Base-by-base conservation (phyloP, 1,139 yeast species). In the Diutina sp. region DNA sequence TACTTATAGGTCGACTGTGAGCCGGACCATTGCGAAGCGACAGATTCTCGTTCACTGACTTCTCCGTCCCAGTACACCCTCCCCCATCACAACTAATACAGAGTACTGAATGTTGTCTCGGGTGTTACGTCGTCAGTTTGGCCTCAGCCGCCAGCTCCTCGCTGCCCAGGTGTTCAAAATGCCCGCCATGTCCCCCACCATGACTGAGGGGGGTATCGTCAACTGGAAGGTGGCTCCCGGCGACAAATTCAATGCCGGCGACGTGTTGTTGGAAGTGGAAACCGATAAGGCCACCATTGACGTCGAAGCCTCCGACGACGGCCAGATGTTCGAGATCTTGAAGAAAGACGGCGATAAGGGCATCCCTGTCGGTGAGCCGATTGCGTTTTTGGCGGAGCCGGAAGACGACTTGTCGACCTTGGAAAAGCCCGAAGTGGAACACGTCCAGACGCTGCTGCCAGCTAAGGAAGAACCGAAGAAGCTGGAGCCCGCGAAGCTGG, bases 131-230 rank as follows among this genome's bases (percentile, higher is more conserved):
- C 53, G 53, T 16, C 41, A 50, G 14, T 32, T 50, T 6, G 16
- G n/a, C 53, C 14, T 14, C 16, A 16, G 29, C 28, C 21, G 25
- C 4, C 41, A 44, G 6, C 58, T 57, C 11, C 35, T 38, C 55
- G 56, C 58, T n/a, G 63, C 62, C 16, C 62, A 46, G 46, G 74
- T 84, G 57, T 89, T 87, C 71, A 83, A 77, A 57, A 93, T 93
- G 98, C 99, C 99, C 4, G 97, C 99, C 32, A 89, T 93, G 97
- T 90, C 97, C 7, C 99, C 99, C 48, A 93, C 99, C 25, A 93
- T 93, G 99, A 90, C 93, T 35, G 90, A 85, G 67, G 99, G 99
- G 54, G 97, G 97, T n/a, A 81, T 93, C 63, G 90, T 90, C n/a
- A 78, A 83, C 57, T 93, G 99, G 99, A 89, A 90, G 69, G 78